phyloP scores from a whole-genome alignment of 1,284 basidiomycete genomes.

The Tilletia setariae region DNA sequence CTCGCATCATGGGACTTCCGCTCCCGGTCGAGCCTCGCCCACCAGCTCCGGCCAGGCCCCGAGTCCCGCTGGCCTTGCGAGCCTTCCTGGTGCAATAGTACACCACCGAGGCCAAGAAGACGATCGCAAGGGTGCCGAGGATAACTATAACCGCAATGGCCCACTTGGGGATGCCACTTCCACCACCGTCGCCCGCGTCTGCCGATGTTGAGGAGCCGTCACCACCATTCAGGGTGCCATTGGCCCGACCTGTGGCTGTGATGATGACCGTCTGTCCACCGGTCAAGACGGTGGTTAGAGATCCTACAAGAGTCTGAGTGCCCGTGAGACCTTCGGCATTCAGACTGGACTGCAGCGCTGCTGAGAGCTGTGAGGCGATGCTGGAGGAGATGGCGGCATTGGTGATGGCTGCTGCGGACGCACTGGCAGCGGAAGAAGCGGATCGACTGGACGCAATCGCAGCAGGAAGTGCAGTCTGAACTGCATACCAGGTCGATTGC shows the following conservation, averaged over 20 bases:
- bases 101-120: conserved; percentile 29
- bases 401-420: conserved; percentile 18
- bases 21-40: conserved; percentile 22
- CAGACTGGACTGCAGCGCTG: conserved; percentile 33
- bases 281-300: conserved; percentile 38
- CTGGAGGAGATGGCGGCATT: conserved; percentile 23
- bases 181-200: conserved; percentile 23
- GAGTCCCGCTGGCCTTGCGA: too few relatives aligned
- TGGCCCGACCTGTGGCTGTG: conserved; percentile 42
- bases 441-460: conserved; percentile 23
- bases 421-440: background rate
- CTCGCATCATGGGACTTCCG: conserved; percentile 38
- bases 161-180: conserved; percentile 33
- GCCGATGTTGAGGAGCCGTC: conserved; percentile 3
- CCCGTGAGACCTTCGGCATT: conserved; percentile 34
- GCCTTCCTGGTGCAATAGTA: conserved; percentile 38
- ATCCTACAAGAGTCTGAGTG: conserved; percentile 39
- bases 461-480: conserved; percentile 40
- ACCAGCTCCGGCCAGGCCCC: background rate
- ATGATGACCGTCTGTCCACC: conserved; percentile 40
- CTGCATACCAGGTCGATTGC: conserved; percentile 35
- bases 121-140: conserved; percentile 41
- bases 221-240: conserved; percentile 26
- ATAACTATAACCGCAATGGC: conserved; percentile 48
- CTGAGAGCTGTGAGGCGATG: conserved; percentile 29